Percentiles rank a stretch among this genome's conserved stretches.
These are phyloP conservation scores for Leptomonas pyrrhocoris DNA, from an alignment of 208 protist species.

Conservation along the genomic window DNA sequence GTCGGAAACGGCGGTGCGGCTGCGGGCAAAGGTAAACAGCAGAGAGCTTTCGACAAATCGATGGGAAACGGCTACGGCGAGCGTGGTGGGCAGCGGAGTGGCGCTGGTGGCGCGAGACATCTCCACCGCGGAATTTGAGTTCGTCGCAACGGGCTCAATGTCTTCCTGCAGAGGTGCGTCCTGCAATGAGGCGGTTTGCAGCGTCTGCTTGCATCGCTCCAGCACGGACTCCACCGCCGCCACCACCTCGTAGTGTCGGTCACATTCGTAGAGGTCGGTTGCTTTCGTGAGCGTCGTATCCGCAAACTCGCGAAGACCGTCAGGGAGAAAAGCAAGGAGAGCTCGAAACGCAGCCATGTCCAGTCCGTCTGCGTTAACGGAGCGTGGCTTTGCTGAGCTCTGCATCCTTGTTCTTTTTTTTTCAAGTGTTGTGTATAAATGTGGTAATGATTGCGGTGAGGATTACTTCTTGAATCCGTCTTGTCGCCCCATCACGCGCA, in stretches of 20 bases:
- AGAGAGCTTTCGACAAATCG: conserved; percentile 40
- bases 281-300: conserved; percentile 29
- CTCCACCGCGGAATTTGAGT: neutral
- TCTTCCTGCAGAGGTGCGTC: conserved; percentile 17
- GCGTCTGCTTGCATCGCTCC: conserved; percentile 18
- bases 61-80: conserved; percentile 42
- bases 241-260: conserved; percentile 61
- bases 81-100: conserved; percentile 25
- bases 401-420: neutral
- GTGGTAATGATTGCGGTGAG: too few relatives aligned
- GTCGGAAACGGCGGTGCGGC: conserved; percentile 30
- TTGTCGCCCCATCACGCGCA: too few relatives aligned
- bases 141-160: conserved; percentile 21
- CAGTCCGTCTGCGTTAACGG: conserved; percentile 13
- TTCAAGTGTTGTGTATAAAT: too few relatives aligned
- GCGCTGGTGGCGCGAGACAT: conserved; percentile 1
- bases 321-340: conserved; percentile 19
- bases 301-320: conserved; percentile 13
- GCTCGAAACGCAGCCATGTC: conserved; percentile 5
- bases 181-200: conserved; percentile 29
- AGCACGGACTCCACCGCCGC: conserved; percentile 36
- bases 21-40: conserved; percentile 39
- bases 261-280: conserved; percentile 36
- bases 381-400: neutral
- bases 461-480: too few relatives aligned